Evolutionary conservation across 1,284 basidiomycete genomes (phyloP).

Genomic region (Laetiporus sulphureus): DNA sequence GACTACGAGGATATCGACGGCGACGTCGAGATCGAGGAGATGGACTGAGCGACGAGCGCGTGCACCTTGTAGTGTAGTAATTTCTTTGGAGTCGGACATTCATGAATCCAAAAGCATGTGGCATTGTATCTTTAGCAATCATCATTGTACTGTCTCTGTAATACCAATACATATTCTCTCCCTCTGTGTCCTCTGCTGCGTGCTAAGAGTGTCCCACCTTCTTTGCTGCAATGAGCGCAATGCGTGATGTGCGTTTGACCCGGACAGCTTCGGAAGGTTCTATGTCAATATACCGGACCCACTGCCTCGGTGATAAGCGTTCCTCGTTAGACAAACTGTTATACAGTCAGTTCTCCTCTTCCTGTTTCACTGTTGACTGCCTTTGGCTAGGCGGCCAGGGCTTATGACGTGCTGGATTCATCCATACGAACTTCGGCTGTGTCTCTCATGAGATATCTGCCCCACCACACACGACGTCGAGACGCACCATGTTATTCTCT

Average conservation of each 20-base stretch:
- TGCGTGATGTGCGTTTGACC: no score
- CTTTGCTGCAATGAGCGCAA: no score
- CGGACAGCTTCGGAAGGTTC: no score
- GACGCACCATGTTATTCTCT: constrained; percentile 12
- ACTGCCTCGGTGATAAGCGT: no score
- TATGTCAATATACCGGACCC: no score
- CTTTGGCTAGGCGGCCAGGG: not conserved
- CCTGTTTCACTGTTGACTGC: no score
- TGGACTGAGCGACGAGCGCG: constrained; percentile 47
- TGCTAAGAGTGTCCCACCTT: no score
- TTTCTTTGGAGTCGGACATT: not conserved
- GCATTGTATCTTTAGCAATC: constrained; percentile 12
- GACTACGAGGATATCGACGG: constrained; percentile 40
- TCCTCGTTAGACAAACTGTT: no score
- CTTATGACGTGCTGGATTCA: constrained; percentile 6
- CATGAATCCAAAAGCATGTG: constrained; percentile 1
- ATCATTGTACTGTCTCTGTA: no score
- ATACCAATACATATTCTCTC: no score
- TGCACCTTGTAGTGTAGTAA: constrained; percentile 1
- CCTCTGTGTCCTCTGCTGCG: no score
- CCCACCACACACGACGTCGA: not conserved
- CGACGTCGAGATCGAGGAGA: constrained; percentile 72
- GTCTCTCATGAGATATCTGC: not conserved
- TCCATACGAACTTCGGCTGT: constrained; percentile 8
- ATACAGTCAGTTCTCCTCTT: no score